Evolutionary conservation across 306 rosid species (phyloP).

Genomic region (Geum urbanum): DNA sequence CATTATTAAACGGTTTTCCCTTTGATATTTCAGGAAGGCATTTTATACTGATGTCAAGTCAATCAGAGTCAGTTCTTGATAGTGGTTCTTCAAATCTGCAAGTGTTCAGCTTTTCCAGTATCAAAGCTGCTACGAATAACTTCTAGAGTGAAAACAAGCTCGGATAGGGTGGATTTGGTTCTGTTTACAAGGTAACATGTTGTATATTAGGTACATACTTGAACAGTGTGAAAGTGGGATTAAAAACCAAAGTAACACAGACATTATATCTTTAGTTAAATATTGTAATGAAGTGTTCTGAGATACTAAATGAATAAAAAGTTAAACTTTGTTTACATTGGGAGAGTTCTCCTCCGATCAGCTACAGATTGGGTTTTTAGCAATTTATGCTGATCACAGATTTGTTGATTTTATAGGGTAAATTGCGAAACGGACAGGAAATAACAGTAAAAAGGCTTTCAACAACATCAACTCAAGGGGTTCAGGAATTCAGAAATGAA

Average conservation of each 20-base stretch:
- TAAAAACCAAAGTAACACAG: too few relatives aligned
- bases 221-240: too few relatives aligned
- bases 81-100: conserved; percentile 28
- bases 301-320: too few relatives aligned
- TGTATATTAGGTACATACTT: too few relatives aligned
- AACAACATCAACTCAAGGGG: conserved; percentile 41
- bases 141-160: conserved; percentile 42
- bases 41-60: too few relatives aligned
- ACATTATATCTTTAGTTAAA: too few relatives aligned
- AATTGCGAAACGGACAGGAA: conserved; percentile 27
- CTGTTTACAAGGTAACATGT: conserved; percentile 44
- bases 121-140: conserved; percentile 46
- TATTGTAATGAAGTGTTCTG: too few relatives aligned
- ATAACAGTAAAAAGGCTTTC: conserved; percentile 49
- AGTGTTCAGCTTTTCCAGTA: conserved; percentile 34
- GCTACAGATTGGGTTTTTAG: not conserved
- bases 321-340: not conserved
- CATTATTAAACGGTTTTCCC: not conserved
- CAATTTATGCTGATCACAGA: not conserved
- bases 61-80: conserved; percentile 1
- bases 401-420: conserved; percentile 14
- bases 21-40: not conserved
- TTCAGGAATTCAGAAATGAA: conserved; percentile 49
- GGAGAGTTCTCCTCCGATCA: not conserved
- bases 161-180: conserved; percentile 54